Conservation (phyloP, 345 rosid genomes). For the Arabidopsis arenosa region DNA sequence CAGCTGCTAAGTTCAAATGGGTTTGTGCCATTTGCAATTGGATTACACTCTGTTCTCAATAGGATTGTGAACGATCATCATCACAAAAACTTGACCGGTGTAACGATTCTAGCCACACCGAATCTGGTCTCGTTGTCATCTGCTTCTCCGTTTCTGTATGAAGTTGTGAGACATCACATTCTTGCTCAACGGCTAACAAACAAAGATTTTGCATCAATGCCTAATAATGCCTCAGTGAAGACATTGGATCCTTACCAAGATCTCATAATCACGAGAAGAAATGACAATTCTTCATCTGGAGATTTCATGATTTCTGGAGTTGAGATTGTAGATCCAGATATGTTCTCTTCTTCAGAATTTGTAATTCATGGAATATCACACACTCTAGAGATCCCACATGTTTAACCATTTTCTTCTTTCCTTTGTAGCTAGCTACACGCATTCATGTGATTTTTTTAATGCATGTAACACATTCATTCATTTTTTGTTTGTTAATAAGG, state of each 20-base stretch:
- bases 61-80: slow-evolving; percentile 53
- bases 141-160: slow-evolving; percentile 58
- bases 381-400: slow-evolving; percentile 46
- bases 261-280: slow-evolving; percentile 48
- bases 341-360: slow-evolving; percentile 53
- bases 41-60: slow-evolving; percentile 68
- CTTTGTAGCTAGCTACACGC: not conserved
- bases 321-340: slow-evolving; percentile 60
- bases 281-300: slow-evolving; percentile 32
- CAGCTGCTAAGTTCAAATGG: slow-evolving; percentile 71
- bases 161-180: slow-evolving; percentile 63
- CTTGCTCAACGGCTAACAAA: slow-evolving; percentile 51
- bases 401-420: slow-evolving; percentile 3
- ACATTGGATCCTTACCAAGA: slow-evolving; percentile 56
- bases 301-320: slow-evolving; percentile 55
- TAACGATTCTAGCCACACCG: slow-evolving; percentile 69
- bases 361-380: slow-evolving; percentile 67
- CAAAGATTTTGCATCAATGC: slow-evolving; percentile 54
- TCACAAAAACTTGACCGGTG: slow-evolving; percentile 48
- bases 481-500: not conserved
- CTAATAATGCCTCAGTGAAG: slow-evolving; percentile 48
- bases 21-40: slow-evolving; percentile 73
- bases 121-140: slow-evolving; percentile 57
- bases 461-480: too few species aligned
- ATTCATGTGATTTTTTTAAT: not conserved